These are phyloP conservation scores for Crassisporium funariophilum DNA, from an alignment of 768 basidiomycete genomes.

Conservation along the genomic window DNA sequence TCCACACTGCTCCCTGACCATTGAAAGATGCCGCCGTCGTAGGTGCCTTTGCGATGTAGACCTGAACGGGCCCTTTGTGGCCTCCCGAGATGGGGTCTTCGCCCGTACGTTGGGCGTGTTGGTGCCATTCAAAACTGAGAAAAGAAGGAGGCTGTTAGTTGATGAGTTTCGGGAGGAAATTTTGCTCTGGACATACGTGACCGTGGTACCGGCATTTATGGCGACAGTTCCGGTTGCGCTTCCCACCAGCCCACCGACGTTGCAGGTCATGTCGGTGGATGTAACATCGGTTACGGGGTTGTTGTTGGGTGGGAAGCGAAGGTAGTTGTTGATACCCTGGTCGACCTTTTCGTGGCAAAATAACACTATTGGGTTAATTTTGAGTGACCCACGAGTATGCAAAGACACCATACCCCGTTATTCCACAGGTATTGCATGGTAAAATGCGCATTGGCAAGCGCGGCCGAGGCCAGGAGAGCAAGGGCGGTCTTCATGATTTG, in stretches of 20 bases:
- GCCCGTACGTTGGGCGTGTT: conserved; percentile 53
- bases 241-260: conserved; percentile 49
- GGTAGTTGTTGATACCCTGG: conserved; percentile 45
- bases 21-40: conserved; percentile 45
- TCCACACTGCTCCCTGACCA: conserved; percentile 54
- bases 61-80: conserved; percentile 53
- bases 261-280: conserved; percentile 53
- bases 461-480: conserved; percentile 36
- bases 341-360: conserved; percentile 45
- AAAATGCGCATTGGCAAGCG: conserved; percentile 45
- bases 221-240: conserved; percentile 38
- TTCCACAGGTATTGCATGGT: conserved; percentile 56
- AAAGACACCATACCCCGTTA: conserved; percentile 39
- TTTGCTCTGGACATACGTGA: conserved; percentile 43
- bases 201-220: conserved; percentile 45
- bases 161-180: not conserved
- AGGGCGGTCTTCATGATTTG: conserved; percentile 39
- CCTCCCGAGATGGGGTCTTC: conserved; percentile 53
- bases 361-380: not conserved
- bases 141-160: conserved; percentile 5
- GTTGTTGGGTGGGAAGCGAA: conserved; percentile 53
- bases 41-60: conserved; percentile 54
- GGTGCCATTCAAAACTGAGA: conserved; percentile 62
- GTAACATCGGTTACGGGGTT: conserved; percentile 59
- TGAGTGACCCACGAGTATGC: not conserved